phyloP scores from a whole-genome alignment of 345 rosid species.

The Sisymbrium irio region DNA sequence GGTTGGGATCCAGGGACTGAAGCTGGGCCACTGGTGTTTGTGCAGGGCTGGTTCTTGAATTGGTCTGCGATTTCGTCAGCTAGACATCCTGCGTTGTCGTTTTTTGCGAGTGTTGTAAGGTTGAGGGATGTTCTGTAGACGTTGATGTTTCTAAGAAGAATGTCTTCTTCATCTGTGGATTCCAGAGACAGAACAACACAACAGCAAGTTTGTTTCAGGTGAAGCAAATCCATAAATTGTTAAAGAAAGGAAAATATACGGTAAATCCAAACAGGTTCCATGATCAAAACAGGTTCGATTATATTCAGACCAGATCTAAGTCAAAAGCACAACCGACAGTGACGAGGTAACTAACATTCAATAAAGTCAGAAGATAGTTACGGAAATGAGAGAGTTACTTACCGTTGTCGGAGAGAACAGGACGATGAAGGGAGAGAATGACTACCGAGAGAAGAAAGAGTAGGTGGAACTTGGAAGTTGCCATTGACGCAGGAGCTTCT shows the following conservation, averaged over 20 bases:
- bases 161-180: slow-evolving; percentile 60
- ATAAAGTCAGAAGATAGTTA: too few species aligned
- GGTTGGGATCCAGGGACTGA: slow-evolving; percentile 77
- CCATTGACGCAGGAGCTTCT: too few species aligned
- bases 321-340: too few species aligned
- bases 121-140: slow-evolving; percentile 60
- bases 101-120: slow-evolving; percentile 49
- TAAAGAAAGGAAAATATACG: not conserved
- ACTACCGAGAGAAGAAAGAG: too few species aligned
- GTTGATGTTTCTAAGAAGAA: slow-evolving; percentile 66
- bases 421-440: too few species aligned
- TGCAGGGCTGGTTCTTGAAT: slow-evolving; percentile 73
- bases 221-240: not conserved
- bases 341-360: too few species aligned
- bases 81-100: slow-evolving; percentile 75
- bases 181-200: not conserved
- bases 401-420: too few species aligned
- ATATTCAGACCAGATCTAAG: not conserved
- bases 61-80: slow-evolving; percentile 71
- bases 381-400: too few species aligned
- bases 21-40: slow-evolving; percentile 68
- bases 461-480: too few species aligned
- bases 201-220: not conserved
- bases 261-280: not conserved
- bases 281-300: not conserved